Evolutionary conservation across 768 basidiomycete genomes (phyloP), one percentile per base, ranked within the genome.

Genomic region (Suillus bovinus): DNA sequence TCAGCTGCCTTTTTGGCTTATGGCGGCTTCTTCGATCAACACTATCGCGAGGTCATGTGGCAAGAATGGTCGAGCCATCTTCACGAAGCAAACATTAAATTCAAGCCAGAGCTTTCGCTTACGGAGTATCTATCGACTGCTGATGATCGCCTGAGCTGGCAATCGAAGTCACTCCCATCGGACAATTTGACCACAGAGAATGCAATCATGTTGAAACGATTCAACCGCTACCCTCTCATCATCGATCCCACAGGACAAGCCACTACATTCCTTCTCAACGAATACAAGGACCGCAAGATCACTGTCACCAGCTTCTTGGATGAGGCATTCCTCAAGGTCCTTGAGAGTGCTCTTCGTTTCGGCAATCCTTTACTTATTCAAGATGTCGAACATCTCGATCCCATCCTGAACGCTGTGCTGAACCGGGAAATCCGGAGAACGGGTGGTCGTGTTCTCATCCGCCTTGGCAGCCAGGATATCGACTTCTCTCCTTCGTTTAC

Each of bases 401-500:
- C 97, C 6, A 97, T 99, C 67, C 81, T 99, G 61, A 99, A 99
- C 70, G 91, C 95, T 2, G 96, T 99, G 33, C 82, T 99, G 66
- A 99, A 99, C 82, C 93, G 88, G 70, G 97, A 99, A 77, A 93
- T 98, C 57, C 84, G 95, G 41, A 85, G 96, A 31, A 97, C 97
- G 2, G 97, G 97, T 47, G 97, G 97, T 47, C 94, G 97, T 74
- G 95, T 99, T 16, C 86, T 99, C 44, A 97, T 99, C 65, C 93
- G 97, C 41, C 81, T 99, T 24, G 96, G 97, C 5, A 98, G 84
- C 71, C 97, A 99, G 78, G 97, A 99, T 68, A 98, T 99, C 74
- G 97, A 99, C 74, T 98, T 99, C 74, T 99, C 97, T 0, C 97
- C 97, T 7, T 89, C 97, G n/a, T 99, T 99, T 82, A 97, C 94